Conservation (phyloP, 2,329 filamentous ascomycete genomes). For the Sphaerulina populicola region DNA sequence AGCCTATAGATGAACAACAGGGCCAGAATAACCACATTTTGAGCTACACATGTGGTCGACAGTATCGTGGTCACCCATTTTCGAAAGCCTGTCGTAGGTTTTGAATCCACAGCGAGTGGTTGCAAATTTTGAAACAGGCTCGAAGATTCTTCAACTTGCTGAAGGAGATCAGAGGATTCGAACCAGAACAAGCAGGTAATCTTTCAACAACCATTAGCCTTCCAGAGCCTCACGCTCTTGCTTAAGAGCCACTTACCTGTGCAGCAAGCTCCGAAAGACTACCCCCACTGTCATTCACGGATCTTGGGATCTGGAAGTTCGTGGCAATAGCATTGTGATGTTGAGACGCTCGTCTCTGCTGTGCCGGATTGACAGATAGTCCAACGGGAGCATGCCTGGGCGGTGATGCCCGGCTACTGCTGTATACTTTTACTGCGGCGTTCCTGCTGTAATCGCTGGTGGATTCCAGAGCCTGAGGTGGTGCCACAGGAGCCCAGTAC, state of each 20-base stretch:
- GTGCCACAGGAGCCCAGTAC: constrained; percentile 20
- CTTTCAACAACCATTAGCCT: constrained; percentile 39
- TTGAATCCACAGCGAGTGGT: constrained; percentile 60
- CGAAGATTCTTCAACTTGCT: constrained; percentile 56
- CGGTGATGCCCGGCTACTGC: constrained; percentile 21
- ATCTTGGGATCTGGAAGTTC: constrained; percentile 61
- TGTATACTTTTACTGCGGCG: constrained; percentile 7
- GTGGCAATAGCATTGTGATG: constrained; percentile 37
- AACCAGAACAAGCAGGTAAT: constrained; percentile 98
- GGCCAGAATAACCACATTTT: constrained; percentile 86
- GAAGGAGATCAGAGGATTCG: constrained; percentile 71
- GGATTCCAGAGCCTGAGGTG: constrained; percentile 17
- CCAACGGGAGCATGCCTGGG: constrained; percentile 12
- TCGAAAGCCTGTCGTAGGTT: constrained; percentile 69
- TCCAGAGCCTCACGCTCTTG: neutral
- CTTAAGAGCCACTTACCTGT: constrained; percentile 49
- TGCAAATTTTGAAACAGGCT: constrained; percentile 32
- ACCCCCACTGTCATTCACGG: constrained; percentile 67
- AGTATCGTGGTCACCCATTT: constrained; percentile 92
- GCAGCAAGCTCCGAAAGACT: constrained; percentile 76
- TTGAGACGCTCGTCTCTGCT: constrained; percentile 23
- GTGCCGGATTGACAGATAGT: constrained; percentile 8
- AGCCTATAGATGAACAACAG: constrained; percentile 87
- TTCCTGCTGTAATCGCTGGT: constrained; percentile 11
- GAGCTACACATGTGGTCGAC: constrained; percentile 88